Evolutionary conservation across 2,329 filamentous ascomycete species (phyloP).

Genomic region (Talaromyces sp.): DNA sequence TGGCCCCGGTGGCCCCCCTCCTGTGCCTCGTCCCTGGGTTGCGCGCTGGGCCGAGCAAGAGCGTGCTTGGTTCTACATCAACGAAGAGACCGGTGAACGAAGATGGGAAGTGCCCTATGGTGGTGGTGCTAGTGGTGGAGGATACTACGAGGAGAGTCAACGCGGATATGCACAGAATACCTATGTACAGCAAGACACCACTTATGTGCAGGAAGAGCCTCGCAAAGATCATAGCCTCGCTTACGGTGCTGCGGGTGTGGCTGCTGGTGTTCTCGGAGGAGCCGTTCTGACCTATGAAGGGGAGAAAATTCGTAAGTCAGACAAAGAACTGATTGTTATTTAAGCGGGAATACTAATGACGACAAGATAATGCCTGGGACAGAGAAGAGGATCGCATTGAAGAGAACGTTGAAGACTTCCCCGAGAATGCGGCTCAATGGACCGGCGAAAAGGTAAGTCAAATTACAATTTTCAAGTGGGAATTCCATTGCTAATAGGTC

Average conservation of each 20-base stretch:
- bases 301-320: conserved; percentile 35
- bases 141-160: conserved; percentile 19
- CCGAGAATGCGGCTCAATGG: conserved; percentile 42
- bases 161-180: neutral
- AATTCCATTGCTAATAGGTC: neutral
- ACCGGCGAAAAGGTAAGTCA: conserved; percentile 34
- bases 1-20: conserved; percentile 6
- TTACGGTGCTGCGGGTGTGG: conserved; percentile 38
- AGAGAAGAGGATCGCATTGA: conserved; percentile 29
- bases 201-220: conserved; percentile 16
- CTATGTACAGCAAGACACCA: neutral
- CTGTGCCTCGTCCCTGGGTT: conserved; percentile 40
- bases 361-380: conserved; percentile 31
- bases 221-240: conserved; percentile 29
- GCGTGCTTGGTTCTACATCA: conserved; percentile 43
- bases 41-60: conserved; percentile 41
- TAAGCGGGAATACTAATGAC: neutral
- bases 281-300: conserved; percentile 45
- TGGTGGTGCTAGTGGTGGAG: conserved; percentile 20
- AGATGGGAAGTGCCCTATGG: conserved; percentile 34
- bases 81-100: conserved; percentile 43
- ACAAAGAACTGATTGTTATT: neutral
- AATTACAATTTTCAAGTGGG: neutral
- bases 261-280: conserved; percentile 40
- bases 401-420: conserved; percentile 36